These are phyloP conservation scores for Escovopsis weberi DNA, from an alignment of 2,329 filamentous ascomycete genomes.

Conservation along the genomic window DNA sequence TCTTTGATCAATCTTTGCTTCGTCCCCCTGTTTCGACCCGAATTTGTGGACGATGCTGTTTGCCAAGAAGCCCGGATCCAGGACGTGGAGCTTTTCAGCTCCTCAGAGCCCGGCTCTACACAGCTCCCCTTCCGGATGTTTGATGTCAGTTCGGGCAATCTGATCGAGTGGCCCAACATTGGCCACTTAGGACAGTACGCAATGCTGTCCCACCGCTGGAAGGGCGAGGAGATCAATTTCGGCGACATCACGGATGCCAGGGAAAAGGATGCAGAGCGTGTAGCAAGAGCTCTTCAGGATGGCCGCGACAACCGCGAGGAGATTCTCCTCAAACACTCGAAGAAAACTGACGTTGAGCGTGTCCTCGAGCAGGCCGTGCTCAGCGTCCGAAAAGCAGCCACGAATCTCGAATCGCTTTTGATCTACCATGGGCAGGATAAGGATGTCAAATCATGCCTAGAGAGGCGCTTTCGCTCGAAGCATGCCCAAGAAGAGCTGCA, in stretches of 20 bases:
- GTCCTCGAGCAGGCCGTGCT: conserved; percentile 2
- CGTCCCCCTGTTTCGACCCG: conserved; percentile 3
- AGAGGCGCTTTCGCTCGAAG: too few relatives aligned
- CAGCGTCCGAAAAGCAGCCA: background rate
- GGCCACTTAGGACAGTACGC: conserved; percentile 3
- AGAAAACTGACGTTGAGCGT: conserved; percentile 1
- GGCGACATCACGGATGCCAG: conserved; percentile 1
- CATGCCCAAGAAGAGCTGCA: too few relatives aligned
- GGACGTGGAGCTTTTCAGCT: conserved; percentile 3
- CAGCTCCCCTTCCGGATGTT: conserved; percentile 3
- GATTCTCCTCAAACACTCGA: background rate
- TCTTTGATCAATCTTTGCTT: conserved; percentile 4
- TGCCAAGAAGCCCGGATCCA: background rate
- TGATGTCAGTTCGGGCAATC: conserved; percentile 1
- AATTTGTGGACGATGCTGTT: background rate
- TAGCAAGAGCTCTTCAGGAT: background rate
- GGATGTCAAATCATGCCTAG: too few relatives aligned
- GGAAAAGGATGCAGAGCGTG: conserved; percentile 1
- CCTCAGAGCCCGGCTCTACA: background rate
- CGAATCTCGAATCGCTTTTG: background rate
- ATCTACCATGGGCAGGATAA: too few relatives aligned
- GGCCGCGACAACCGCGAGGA: background rate
- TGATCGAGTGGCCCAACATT: conserved; percentile 1
- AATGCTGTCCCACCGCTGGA: conserved; percentile 6
- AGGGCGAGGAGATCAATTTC: conserved; percentile 1